These are phyloP conservation scores for Royoungia palumana DNA, from an alignment of 768 basidiomycete genomes.

Conservation along the genomic window DNA sequence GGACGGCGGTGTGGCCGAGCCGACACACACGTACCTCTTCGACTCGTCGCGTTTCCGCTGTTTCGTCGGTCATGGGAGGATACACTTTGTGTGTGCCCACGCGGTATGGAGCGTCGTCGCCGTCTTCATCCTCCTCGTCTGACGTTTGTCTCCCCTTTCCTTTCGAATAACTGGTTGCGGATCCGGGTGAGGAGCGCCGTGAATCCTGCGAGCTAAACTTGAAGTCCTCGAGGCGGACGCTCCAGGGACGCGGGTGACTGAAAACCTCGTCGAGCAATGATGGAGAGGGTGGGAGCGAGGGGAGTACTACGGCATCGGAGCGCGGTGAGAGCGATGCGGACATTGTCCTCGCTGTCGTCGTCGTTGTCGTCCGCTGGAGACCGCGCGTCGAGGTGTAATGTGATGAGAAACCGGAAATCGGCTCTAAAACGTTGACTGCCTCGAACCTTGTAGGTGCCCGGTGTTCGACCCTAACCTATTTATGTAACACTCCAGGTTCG, in stretches of 20 bases:
- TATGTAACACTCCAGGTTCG: too few species aligned
- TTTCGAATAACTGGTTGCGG: conserved; percentile 8
- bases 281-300: conserved; percentile 38
- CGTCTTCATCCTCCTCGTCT: conserved; percentile 19
- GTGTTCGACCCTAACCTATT: background rate
- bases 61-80: conserved; percentile 65
- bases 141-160: conserved; percentile 34
- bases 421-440: conserved; percentile 5
- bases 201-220: conserved; percentile 17
- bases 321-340: conserved; percentile 13
- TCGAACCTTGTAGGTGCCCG: conserved; percentile 33
- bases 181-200: conserved; percentile 17
- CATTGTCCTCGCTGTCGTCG: conserved; percentile 18
- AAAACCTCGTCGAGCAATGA: conserved; percentile 46
- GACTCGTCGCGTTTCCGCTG: conserved; percentile 63
- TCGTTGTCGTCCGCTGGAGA: conserved; percentile 8
- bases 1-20: too few species aligned
- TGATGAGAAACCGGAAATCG: conserved; percentile 8
- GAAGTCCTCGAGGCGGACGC: conserved; percentile 26
- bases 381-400: background rate
- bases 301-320: conserved; percentile 8
- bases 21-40: conserved; percentile 62
- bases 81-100: conserved; percentile 37
- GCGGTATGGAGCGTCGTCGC: conserved; percentile 24
- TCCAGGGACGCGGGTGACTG: conserved; percentile 33